Percentiles rank a stretch among this genome's conserved stretches.
phyloP scores from a whole-genome alignment of 164 flowering plant genomes.

The Kalanchoe fedtschenkoi region DNA sequence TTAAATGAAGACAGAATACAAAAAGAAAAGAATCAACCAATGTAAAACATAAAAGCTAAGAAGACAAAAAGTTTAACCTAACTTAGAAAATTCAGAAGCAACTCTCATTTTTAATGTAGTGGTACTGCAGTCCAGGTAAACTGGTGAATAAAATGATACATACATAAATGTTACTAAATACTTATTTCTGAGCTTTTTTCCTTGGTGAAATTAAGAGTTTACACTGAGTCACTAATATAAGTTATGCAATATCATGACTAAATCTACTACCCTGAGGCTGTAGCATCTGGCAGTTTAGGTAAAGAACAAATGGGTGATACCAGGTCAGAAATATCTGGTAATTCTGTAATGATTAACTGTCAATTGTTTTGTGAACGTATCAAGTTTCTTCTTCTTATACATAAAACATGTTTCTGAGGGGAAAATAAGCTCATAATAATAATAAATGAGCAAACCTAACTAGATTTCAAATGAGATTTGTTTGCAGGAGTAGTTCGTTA shows the following conservation, averaged over 20 bases:
- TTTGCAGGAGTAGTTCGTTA: not conserved
- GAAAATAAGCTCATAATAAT: too few species aligned
- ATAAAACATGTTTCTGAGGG: too few species aligned
- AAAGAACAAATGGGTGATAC: not conserved
- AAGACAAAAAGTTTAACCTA: not conserved
- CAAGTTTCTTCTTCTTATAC: too few species aligned
- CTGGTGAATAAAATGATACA: not conserved
- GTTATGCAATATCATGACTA: too few species aligned
- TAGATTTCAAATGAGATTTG: not conserved
- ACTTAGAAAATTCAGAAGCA: not conserved
- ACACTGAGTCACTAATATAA: not conserved
- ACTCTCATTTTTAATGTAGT: not conserved
- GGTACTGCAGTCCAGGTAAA: not conserved
- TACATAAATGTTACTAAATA: too few species aligned
- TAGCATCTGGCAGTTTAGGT: not conserved
- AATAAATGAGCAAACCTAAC: too few species aligned
- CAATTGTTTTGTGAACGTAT: too few species aligned
- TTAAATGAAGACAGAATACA: not conserved
- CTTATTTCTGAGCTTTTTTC: too few species aligned
- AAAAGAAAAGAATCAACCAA: not conserved
- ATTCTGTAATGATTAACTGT: not conserved
- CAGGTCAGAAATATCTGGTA: not conserved
- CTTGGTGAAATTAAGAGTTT: not conserved
- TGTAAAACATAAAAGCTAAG: not conserved
- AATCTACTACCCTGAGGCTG: too few species aligned